Evolutionary conservation across 441 rosid genomes (phyloP).

Genomic region (Erodium moschatum): DNA sequence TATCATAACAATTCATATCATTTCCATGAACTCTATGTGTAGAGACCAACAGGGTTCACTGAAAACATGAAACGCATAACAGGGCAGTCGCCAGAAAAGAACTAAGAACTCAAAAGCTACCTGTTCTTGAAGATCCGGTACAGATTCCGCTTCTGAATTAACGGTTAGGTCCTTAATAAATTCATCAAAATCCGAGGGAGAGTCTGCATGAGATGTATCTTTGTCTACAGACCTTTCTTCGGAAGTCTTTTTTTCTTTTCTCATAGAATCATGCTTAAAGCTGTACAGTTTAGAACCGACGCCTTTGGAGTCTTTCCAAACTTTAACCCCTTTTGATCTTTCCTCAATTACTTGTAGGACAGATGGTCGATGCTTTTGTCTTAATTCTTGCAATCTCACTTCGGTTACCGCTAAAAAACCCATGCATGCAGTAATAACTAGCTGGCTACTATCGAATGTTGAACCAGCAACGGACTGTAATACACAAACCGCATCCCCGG

Average conservation of each 20-base stretch:
- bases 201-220: constrained; percentile 25
- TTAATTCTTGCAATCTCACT: constrained; percentile 45
- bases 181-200: constrained; percentile 32
- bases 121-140: constrained; percentile 65
- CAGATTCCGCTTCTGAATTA: constrained; percentile 34
- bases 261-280: constrained; percentile 42
- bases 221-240: constrained; percentile 23
- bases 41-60: too few species aligned
- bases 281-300: constrained; percentile 51
- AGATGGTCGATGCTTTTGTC: constrained; percentile 49
- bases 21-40: too few species aligned
- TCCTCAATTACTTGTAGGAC: constrained; percentile 40
- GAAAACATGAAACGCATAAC: too few species aligned
- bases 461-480: constrained; percentile 61
- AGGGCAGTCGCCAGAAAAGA: too few species aligned
- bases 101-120: constrained; percentile 22
- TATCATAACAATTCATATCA: too few species aligned
- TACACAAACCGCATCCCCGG: constrained; percentile 61
- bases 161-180: constrained; percentile 24
- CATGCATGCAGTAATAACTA: constrained; percentile 62
- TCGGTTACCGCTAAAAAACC: constrained; percentile 54
- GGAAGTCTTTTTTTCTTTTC: constrained; percentile 26
- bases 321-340: constrained; percentile 38
- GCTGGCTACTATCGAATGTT: constrained; percentile 72
- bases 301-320: constrained; percentile 48